phyloP scores from a whole-genome alignment of 495 filamentous ascomycete genomes.

The Penicillium fimorum region DNA sequence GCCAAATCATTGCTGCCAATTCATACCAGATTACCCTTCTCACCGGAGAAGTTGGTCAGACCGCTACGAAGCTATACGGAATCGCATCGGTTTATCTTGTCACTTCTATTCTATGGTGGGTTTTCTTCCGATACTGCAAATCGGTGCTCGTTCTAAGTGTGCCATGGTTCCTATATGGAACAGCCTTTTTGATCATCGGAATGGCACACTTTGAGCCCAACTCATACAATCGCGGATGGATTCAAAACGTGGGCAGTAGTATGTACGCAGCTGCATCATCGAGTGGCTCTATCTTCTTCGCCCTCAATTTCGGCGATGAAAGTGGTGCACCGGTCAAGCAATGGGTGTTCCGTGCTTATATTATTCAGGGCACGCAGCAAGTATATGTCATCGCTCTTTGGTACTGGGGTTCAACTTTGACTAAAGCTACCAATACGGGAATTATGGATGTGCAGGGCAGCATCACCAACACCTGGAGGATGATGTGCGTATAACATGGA shows the following conservation, averaged over 20 bases:
- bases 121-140: constrained; percentile 59
- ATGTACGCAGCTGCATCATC: constrained; percentile 50
- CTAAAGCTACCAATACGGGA: constrained; percentile 37
- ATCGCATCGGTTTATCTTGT: constrained; percentile 63
- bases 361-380: constrained; percentile 53
- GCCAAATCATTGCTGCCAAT: constrained; percentile 69
- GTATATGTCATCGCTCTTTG: constrained; percentile 51
- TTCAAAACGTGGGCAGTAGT: constrained; percentile 49
- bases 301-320: constrained; percentile 53
- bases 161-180: constrained; percentile 63
- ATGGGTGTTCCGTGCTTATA: constrained; percentile 54
- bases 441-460: constrained; percentile 30
- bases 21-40: constrained; percentile 72
- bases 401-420: constrained; percentile 51
- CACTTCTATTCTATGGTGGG: constrained; percentile 65
- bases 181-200: constrained; percentile 66
- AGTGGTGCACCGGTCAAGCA: constrained; percentile 47
- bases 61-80: constrained; percentile 62
- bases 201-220: constrained; percentile 56
- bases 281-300: constrained; percentile 51
- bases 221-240: constrained; percentile 44
- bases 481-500: constrained; percentile 36
- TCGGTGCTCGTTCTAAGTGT: constrained; percentile 59
- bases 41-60: constrained; percentile 61
- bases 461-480: constrained; percentile 47